Percentiles rank a stretch among this genome's conserved stretches.
phyloP scores from a whole-genome alignment of 2,329 filamentous ascomycete genomes.

The Aspergillus proliferans region DNA sequence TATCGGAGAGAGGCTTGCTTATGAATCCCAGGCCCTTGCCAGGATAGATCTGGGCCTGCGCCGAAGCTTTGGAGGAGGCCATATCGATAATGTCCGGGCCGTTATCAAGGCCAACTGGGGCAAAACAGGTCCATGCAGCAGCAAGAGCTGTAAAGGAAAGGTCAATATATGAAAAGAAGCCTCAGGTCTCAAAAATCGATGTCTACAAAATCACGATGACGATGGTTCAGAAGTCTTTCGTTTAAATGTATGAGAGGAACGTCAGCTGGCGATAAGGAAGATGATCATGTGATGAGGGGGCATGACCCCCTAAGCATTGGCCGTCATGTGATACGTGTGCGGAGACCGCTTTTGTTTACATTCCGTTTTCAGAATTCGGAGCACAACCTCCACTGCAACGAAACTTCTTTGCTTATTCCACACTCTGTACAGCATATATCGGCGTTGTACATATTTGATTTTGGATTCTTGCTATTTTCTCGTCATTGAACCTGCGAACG shows the following conservation, averaged over 20 bases:
- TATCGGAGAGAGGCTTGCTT: constrained; percentile 29
- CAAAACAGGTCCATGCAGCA: not conserved
- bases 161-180: not conserved
- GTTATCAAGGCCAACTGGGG: constrained; percentile 6
- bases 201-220: not conserved
- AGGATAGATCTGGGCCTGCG: constrained; percentile 57
- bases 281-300: constrained; percentile 1
- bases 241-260: too few relatives aligned
- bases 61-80: constrained; percentile 26
- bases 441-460: not conserved
- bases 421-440: not conserved
- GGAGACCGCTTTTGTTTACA: constrained; percentile 22
- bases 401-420: constrained; percentile 2
- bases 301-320: constrained; percentile 12
- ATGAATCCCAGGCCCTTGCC: constrained; percentile 61
- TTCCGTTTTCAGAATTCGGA: constrained; percentile 17
- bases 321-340: constrained; percentile 11
- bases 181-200: not conserved
- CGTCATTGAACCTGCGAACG: not conserved
- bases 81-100: constrained; percentile 18
- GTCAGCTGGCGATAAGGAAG: not conserved
- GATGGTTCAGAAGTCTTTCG: not conserved
- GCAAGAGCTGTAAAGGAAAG: not conserved
- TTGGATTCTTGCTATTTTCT: not conserved
- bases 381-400: constrained; percentile 9